phyloP scores from a whole-genome alignment of 2,329 filamentous ascomycete genomes.

The Thermoascus crustaceus region DNA sequence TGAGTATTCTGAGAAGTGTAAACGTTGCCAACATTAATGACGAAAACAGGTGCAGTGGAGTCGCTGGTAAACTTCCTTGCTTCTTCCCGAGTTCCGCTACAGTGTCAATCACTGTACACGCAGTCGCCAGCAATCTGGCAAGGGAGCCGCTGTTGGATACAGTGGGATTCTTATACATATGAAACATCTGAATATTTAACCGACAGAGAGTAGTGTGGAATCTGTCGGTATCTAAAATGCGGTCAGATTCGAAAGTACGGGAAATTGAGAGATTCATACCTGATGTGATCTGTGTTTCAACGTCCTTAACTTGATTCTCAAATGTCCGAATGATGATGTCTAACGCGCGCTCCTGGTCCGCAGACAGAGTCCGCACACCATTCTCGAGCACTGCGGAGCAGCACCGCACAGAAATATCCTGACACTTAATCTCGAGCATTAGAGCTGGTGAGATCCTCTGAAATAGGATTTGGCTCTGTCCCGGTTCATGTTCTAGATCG shows the following conservation, averaged over 20 bases:
- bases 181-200: slow-evolving; percentile 27
- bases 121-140: slow-evolving; percentile 17
- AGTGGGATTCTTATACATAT: slow-evolving; percentile 28
- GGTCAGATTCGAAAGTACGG: slow-evolving; percentile 3
- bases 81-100: slow-evolving; percentile 17
- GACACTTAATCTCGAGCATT: slow-evolving; percentile 30
- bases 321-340: slow-evolving; percentile 29
- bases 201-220: slow-evolving; percentile 24
- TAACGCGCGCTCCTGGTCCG: slow-evolving; percentile 31
- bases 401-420: slow-evolving; percentile 29
- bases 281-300: slow-evolving; percentile 25
- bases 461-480: slow-evolving; percentile 25
- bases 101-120: slow-evolving; percentile 24
- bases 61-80: slow-evolving; percentile 14
- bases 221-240: slow-evolving; percentile 20
- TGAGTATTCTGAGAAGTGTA: slow-evolving; percentile 31
- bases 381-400: slow-evolving; percentile 29
- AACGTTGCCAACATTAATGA: slow-evolving; percentile 24
- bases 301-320: slow-evolving; percentile 27
- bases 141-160: slow-evolving; percentile 19
- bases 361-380: slow-evolving; percentile 30
- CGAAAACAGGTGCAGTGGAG: slow-evolving; percentile 22
- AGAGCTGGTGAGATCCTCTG: slow-evolving; percentile 26
- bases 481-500: slow-evolving; percentile 29
- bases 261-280: slow-evolving; percentile 15